Evolutionary conservation across 768 basidiomycete species (phyloP).

Genomic region (Suillus lakei): DNA sequence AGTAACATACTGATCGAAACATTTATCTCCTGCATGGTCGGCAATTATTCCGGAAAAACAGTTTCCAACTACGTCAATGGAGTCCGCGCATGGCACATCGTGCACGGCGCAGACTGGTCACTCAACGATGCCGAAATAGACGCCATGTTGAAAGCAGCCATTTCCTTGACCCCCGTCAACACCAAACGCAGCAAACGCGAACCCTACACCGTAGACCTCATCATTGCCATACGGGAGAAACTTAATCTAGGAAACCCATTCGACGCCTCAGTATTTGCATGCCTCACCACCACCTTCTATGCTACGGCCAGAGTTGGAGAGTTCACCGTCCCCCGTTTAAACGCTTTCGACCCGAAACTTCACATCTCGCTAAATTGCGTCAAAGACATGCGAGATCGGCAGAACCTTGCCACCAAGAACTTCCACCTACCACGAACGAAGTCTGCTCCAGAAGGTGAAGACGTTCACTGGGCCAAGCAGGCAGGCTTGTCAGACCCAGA

Average conservation of each 20-base stretch:
- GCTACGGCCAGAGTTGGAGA: conserved; percentile 40
- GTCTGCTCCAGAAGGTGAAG: conserved; percentile 29
- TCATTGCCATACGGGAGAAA: conserved; percentile 3
- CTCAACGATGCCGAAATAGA: conserved; percentile 12
- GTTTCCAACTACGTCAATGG: conserved; percentile 20
- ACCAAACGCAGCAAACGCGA: conserved; percentile 11
- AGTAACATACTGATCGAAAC: neutral
- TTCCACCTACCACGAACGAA: conserved; percentile 40
- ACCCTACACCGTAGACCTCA: conserved; percentile 18
- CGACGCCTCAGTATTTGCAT: conserved; percentile 26
- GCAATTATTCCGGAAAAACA: conserved; percentile 16
- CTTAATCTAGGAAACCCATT: conserved; percentile 24
- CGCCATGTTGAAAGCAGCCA: conserved; percentile 17
- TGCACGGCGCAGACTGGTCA: neutral
- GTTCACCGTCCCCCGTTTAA: conserved; percentile 39
- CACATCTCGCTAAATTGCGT: conserved; percentile 37
- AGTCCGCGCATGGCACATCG: conserved; percentile 25
- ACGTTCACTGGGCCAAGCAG: conserved; percentile 39
- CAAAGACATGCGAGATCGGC: conserved; percentile 23
- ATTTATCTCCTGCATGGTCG: conserved; percentile 23
- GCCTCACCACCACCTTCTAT: conserved; percentile 44
- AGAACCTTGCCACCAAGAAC: conserved; percentile 21
- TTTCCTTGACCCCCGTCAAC: conserved; percentile 8
- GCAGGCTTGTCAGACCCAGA: conserved; percentile 29
- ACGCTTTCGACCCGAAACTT: conserved; percentile 31